phyloP scores from a whole-genome alignment of 2,329 filamentous ascomycete genomes.

The Gliomastix tumulicola region DNA sequence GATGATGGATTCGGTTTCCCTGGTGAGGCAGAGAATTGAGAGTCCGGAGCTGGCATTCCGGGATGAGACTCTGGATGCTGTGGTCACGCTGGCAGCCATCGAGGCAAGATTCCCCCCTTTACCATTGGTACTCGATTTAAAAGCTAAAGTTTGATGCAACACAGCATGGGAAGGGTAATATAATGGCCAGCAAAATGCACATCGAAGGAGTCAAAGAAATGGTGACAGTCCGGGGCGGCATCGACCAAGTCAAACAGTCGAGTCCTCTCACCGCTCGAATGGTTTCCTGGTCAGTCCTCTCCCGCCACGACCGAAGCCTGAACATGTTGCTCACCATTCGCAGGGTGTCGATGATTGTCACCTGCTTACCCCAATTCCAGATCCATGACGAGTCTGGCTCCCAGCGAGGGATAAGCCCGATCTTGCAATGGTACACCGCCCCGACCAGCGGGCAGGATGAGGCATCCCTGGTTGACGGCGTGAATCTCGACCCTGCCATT shows the following conservation, averaged over 20 bases:
- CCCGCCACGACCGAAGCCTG: not conserved
- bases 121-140: not conserved
- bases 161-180: conserved; percentile 47
- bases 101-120: conserved; percentile 34
- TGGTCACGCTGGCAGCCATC: conserved; percentile 50
- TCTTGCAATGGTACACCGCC: conserved; percentile 35
- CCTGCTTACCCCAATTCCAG: conserved; percentile 42
- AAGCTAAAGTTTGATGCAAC: not conserved
- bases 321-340: not conserved
- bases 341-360: conserved; percentile 53
- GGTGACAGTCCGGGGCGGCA: conserved; percentile 42
- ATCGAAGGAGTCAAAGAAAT: conserved; percentile 41
- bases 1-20: conserved; percentile 48
- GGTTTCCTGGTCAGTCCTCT: conserved; percentile 39
- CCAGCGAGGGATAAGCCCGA: conserved; percentile 41
- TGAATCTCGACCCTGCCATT: conserved; percentile 24
- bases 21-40: conserved; percentile 42
- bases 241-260: conserved; percentile 35
- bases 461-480: too few relatives aligned
- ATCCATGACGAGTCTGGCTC: conserved; percentile 40
- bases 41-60: conserved; percentile 37
- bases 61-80: conserved; percentile 48
- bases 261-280: conserved; percentile 48
- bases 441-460: too few relatives aligned
- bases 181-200: conserved; percentile 34